Evolutionary conservation across 2,329 filamentous ascomycete genomes (phyloP).

Genomic region (Stachybotrys chartarum): DNA sequence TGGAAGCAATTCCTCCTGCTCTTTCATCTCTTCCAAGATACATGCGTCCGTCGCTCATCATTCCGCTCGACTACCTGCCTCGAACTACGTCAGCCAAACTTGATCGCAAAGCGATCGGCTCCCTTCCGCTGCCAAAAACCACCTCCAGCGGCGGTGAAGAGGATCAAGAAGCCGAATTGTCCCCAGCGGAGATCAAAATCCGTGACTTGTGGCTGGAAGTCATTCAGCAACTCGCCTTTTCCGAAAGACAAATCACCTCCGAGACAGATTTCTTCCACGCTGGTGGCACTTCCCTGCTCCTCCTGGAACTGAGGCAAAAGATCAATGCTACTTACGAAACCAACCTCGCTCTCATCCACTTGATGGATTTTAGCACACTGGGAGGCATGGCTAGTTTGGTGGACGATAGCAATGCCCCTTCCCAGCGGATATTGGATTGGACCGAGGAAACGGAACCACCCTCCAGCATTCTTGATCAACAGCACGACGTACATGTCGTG

Average conservation of each 20-base stretch:
- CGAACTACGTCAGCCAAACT: slow-evolving; percentile 20
- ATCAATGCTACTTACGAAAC: not conserved
- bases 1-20: slow-evolving; percentile 2
- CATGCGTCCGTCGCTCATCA: slow-evolving; percentile 21
- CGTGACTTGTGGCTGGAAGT: slow-evolving; percentile 9
- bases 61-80: slow-evolving; percentile 20
- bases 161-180: not conserved
- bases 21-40: slow-evolving; percentile 18
- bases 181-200: slow-evolving; percentile 3
- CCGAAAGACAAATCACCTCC: slow-evolving; percentile 7
- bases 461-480: not conserved
- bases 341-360: not conserved
- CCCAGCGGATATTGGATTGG: not conserved
- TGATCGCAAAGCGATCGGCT: slow-evolving; percentile 16
- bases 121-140: slow-evolving; percentile 11
- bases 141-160: not conserved
- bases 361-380: not conserved
- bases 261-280: slow-evolving; percentile 32
- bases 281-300: slow-evolving; percentile 34
- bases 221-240: slow-evolving; percentile 8
- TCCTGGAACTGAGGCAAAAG: slow-evolving; percentile 23
- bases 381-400: not conserved
- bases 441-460: not conserved
- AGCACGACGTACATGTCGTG: not conserved
- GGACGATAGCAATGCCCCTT: not conserved